These are phyloP conservation scores for Athelia psychrophila DNA, from an alignment of 1,284 basidiomycete species.

Conservation along the genomic window DNA sequence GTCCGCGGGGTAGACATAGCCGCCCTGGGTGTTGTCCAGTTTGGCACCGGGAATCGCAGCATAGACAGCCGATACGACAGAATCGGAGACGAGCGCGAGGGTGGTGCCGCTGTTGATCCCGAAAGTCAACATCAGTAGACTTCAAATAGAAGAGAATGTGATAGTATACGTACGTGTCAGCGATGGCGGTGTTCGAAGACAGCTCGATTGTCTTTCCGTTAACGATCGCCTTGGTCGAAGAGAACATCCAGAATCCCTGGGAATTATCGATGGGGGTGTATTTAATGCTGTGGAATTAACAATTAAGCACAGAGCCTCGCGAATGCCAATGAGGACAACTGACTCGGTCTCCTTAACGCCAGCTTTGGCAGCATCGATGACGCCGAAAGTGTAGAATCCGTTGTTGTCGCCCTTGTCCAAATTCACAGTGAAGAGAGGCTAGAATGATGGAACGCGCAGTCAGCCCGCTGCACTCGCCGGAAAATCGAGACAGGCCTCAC, in stretches of 20 bases:
- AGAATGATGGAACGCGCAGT: neutral
- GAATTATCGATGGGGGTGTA: conserved; percentile 15
- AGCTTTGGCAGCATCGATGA: conserved; percentile 1
- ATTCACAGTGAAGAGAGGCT: conserved; percentile 30
- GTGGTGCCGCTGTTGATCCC: conserved; percentile 28
- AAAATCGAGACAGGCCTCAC: conserved; percentile 10
- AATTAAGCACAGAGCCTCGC: neutral
- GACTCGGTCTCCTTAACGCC: neutral
- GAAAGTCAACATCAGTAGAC: neutral
- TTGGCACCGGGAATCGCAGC: conserved; percentile 26
- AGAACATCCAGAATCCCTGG: conserved; percentile 33
- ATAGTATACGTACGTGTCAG: conserved; percentile 23
- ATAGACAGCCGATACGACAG: conserved; percentile 29
- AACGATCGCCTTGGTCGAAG: conserved; percentile 21
- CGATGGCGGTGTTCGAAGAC: conserved; percentile 31
- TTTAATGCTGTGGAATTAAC: neutral
- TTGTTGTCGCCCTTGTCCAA: conserved; percentile 9
- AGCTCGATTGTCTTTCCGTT: conserved; percentile 23
- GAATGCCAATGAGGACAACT: neutral
- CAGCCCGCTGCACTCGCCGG: neutral
- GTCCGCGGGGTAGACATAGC: conserved; percentile 31
- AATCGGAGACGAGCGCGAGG: conserved; percentile 28
- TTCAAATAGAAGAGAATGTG: neutral
- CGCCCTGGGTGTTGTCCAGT: conserved; percentile 30
- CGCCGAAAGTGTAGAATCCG: neutral